Conservation (phyloP, 495 filamentous ascomycete species). For the Recurvomyces mirabilis region DNA sequence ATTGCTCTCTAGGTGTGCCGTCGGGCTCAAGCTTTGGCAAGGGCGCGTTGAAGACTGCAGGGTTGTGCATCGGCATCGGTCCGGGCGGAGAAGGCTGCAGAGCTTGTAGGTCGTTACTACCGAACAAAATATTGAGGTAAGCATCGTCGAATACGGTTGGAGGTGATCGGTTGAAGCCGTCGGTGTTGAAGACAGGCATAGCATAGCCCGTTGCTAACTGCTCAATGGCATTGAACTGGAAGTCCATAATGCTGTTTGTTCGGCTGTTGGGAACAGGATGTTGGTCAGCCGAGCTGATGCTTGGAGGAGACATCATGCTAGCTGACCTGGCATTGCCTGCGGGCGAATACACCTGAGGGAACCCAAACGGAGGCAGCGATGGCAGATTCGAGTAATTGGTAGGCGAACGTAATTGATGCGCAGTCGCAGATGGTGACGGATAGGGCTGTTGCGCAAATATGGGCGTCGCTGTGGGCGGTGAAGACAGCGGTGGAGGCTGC, state of each 20-base stretch:
- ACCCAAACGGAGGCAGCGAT: conserved; percentile 18
- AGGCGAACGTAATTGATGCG: conserved; percentile 7
- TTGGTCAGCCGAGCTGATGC: conserved; percentile 9
- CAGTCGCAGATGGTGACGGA: not conserved
- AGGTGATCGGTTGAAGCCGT: conserved; percentile 62
- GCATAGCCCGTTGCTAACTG: conserved; percentile 27
- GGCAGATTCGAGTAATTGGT: conserved; percentile 11
- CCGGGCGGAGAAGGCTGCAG: conserved; percentile 15
- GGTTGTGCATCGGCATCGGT: conserved; percentile 4
- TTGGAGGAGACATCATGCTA: conserved; percentile 14
- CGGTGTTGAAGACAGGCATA: conserved; percentile 37
- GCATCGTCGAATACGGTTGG: conserved; percentile 85
- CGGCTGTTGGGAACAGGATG: conserved; percentile 15
- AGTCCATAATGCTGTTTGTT: conserved; percentile 17
- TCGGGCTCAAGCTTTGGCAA: conserved; percentile 12
- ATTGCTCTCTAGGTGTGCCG: conserved; percentile 6
- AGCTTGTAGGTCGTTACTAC: conserved; percentile 18
- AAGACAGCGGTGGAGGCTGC: conserved; percentile 14
- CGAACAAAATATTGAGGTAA: conserved; percentile 81
- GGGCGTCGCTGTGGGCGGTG: not conserved
- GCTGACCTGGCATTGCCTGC: conserved; percentile 1
- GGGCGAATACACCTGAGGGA: conserved; percentile 7
- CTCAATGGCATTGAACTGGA: conserved; percentile 17
- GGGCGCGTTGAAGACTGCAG: conserved; percentile 1
- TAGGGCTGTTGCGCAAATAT: conserved; percentile 3